Conservation (phyloP, 371 early-diverging fungal genomes). For the Apophysomyces trapeziformis region DNA sequence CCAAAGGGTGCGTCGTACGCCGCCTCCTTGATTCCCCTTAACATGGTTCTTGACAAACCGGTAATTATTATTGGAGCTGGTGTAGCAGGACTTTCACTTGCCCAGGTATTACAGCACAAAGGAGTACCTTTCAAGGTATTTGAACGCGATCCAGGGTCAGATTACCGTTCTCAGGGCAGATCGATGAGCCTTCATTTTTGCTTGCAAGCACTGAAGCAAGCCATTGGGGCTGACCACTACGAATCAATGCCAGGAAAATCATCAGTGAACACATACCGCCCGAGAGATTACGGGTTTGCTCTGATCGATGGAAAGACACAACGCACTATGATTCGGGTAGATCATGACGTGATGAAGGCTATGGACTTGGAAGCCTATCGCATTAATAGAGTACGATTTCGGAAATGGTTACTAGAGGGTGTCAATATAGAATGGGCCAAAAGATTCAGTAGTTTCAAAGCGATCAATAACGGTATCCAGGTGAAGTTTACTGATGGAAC, state of each 20-base stretch:
- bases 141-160: slow-evolving; percentile 30
- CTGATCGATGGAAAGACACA: slow-evolving; percentile 16
- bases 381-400: slow-evolving; percentile 31
- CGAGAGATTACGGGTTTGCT: slow-evolving; percentile 10
- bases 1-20: too few relatives aligned
- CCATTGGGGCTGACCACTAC: slow-evolving; percentile 14
- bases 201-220: slow-evolving; percentile 4
- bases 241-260: slow-evolving; percentile 8
- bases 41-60: slow-evolving; percentile 1
- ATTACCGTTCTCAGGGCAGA: slow-evolving; percentile 32
- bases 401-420: slow-evolving; percentile 27
- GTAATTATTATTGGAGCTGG: slow-evolving; percentile 44
- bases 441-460: slow-evolving; percentile 15
- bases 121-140: slow-evolving; percentile 32
- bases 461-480: slow-evolving; percentile 21
- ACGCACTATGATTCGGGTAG: slow-evolving; percentile 3
- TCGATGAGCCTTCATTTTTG: slow-evolving; percentile 28
- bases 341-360: neutral
- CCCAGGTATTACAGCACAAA: slow-evolving; percentile 27
- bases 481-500: slow-evolving; percentile 40
- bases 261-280: slow-evolving; percentile 22
- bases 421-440: slow-evolving; percentile 31
- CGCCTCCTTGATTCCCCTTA: neutral
- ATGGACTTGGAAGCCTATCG: slow-evolving; percentile 17
- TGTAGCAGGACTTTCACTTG: slow-evolving; percentile 38